Evolutionary conservation across 257 asterid species (phyloP).

Genomic region (Rubia yunnanensis): DNA sequence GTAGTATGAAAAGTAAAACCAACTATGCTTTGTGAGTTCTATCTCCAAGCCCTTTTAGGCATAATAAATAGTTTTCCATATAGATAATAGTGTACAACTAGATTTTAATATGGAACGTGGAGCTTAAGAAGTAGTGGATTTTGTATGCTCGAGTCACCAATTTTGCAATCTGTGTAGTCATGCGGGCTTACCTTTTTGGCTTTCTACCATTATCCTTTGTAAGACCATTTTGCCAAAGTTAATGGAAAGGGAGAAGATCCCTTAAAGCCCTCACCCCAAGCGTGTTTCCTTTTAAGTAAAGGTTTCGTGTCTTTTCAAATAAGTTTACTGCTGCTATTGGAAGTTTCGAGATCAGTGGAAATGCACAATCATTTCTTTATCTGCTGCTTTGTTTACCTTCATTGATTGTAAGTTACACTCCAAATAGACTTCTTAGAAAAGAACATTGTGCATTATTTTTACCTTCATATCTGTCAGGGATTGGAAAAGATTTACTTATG

Average conservation of each 20-base stretch:
- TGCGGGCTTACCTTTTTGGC: no score
- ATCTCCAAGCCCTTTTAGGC: neutral
- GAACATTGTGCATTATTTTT: neutral
- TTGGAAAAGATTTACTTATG: no score
- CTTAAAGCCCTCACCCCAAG: no score
- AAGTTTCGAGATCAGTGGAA: neutral
- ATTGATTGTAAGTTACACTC: neutral
- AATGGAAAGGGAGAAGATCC: no score
- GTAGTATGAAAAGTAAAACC: neutral
- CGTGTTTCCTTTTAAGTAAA: no score
- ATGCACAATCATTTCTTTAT: neutral
- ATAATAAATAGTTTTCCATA: neutral
- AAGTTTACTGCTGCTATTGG: neutral
- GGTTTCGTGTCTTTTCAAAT: neutral
- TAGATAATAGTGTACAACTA: neutral
- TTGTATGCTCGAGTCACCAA: neutral
- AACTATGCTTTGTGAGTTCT: neutral
- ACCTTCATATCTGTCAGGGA: neutral
- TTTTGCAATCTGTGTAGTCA: no score
- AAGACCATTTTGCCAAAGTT: no score
- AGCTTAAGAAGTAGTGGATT: neutral
- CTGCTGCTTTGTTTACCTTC: neutral
- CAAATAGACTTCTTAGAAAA: neutral
- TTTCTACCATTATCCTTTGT: no score
- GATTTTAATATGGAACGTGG: neutral